phyloP scores from a whole-genome alignment of 1,284 basidiomycete genomes.

The Testicularia cyperi region DNA sequence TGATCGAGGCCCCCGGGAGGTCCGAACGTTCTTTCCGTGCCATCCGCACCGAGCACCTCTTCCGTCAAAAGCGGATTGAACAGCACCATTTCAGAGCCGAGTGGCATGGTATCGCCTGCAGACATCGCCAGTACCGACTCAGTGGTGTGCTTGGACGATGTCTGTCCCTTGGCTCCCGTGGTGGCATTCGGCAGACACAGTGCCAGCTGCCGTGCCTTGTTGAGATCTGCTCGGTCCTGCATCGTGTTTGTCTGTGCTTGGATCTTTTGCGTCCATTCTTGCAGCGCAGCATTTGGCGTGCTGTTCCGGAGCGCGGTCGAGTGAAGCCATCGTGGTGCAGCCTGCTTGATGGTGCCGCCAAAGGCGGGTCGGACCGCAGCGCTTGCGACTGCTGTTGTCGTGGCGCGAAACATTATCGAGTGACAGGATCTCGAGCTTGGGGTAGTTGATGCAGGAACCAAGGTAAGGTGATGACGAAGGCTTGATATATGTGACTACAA shows the following conservation, averaged over 20 bases:
- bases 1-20: constrained; percentile 33
- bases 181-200: constrained; percentile 20
- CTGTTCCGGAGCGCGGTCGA: no score
- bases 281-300: no score
- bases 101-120: constrained; percentile 3
- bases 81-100: constrained; percentile 24
- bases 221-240: constrained; percentile 28
- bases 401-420: no score
- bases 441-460: no score
- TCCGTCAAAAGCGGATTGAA: constrained; percentile 36
- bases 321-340: no score
- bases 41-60: constrained; percentile 8
- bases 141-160: constrained; percentile 7
- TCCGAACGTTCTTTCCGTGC: constrained; percentile 25
- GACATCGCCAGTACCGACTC: constrained; percentile 5
- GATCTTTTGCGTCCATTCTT: constrained; percentile 13
- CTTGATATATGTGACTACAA: no score
- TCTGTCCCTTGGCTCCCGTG: not conserved
- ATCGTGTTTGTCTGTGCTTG: constrained; percentile 8
- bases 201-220: constrained; percentile 28
- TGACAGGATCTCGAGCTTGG: no score
- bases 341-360: no score
- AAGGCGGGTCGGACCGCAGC: no score
- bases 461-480: no score
- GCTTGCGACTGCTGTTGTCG: no score